phyloP scores from a whole-genome alignment of 768 basidiomycete genomes.

The Russula sp. region DNA sequence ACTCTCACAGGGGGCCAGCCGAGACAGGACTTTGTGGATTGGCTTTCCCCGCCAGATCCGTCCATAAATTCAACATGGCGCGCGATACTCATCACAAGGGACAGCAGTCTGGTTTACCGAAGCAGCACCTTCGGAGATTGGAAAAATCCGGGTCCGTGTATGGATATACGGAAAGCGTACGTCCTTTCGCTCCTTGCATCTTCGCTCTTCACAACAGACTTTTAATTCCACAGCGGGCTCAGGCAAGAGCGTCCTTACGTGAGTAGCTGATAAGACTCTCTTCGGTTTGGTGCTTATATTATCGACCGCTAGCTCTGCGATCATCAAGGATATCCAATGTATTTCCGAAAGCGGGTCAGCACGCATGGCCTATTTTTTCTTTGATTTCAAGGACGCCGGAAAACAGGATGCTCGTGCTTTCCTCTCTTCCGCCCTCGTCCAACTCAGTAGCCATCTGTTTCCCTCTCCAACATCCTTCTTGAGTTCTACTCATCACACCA shows the following conservation, averaged over 20 bases:
- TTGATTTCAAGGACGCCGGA: slow-evolving; percentile 1
- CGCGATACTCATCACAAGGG: neutral
- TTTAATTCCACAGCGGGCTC: neutral
- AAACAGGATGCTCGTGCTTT: neutral
- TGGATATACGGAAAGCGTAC: slow-evolving; percentile 4
- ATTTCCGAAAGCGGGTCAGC: neutral
- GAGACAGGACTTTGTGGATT: neutral
- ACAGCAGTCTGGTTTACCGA: neutral
- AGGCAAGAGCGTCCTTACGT: neutral
- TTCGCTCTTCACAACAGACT: neutral
- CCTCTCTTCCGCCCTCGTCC: neutral
- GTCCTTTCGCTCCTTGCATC: neutral
- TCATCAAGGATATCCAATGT: neutral
- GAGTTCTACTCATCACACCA: neutral
- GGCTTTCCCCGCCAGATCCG: slow-evolving; percentile 4
- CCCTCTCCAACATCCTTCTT: neutral
- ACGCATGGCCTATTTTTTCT: neutral
- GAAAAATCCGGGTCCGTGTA: neutral
- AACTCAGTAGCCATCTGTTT: neutral
- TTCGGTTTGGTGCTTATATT: neutral
- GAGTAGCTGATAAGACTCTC: neutral
- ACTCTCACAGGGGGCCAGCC: neutral
- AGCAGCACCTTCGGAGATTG: neutral
- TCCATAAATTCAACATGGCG: neutral
- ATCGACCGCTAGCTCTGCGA: neutral